Evolutionary conservation across 495 filamentous ascomycete genomes (phyloP).

Genomic region (Talaromyces liani): DNA sequence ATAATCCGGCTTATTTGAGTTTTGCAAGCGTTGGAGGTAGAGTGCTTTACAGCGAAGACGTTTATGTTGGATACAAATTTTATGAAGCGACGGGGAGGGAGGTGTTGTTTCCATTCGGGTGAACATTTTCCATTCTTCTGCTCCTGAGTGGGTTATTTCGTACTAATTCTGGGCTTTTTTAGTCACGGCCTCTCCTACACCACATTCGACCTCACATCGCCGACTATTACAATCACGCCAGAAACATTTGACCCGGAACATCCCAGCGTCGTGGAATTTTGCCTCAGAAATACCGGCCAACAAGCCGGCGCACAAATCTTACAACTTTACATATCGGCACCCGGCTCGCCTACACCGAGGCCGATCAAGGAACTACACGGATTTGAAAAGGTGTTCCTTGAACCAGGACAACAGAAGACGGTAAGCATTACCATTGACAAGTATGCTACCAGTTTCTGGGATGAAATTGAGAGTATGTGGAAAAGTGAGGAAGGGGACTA

Average conservation of each 20-base stretch:
- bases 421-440: constrained; percentile 53
- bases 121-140: background rate
- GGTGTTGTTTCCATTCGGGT: constrained; percentile 4
- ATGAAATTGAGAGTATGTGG: constrained; percentile 57
- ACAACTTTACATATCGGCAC: constrained; percentile 60
- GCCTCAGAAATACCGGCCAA: constrained; percentile 47
- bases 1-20: constrained; percentile 64
- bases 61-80: constrained; percentile 70
- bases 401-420: constrained; percentile 54
- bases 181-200: constrained; percentile 6
- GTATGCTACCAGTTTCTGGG: constrained; percentile 66
- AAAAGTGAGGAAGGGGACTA: constrained; percentile 66
- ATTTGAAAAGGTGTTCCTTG: constrained; percentile 40
- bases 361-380: constrained; percentile 18
- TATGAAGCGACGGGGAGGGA: constrained; percentile 43
- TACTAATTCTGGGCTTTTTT: background rate
- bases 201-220: background rate
- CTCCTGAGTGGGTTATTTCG: background rate
- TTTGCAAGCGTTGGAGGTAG: constrained; percentile 58
- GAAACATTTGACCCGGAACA: constrained; percentile 2
- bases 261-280: constrained; percentile 31
- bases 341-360: constrained; percentile 30
- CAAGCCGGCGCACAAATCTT: constrained; percentile 59
- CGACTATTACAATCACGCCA: background rate
- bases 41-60: constrained; percentile 59